These are phyloP conservation scores for Monilinia polystroma DNA, from an alignment of 2,329 filamentous ascomycete genomes.

Conservation along the genomic window DNA sequence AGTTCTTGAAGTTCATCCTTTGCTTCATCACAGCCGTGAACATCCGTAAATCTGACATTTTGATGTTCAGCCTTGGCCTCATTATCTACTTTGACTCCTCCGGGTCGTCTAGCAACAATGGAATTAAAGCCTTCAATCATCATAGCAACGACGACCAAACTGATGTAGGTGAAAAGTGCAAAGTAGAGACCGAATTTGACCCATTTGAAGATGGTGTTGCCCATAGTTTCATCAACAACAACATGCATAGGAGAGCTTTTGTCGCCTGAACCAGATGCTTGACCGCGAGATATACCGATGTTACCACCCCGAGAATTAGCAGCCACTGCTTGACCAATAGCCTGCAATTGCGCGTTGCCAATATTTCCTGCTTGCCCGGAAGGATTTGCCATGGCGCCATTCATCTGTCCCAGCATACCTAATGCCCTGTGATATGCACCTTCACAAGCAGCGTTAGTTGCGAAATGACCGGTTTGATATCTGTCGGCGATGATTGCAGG, in stretches of 20 bases:
- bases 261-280: constrained; percentile 58
- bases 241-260: constrained; percentile 91
- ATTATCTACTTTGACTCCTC: constrained; percentile 54
- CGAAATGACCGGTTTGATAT: constrained; percentile 83
- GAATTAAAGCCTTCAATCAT: constrained; percentile 77
- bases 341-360: constrained; percentile 65
- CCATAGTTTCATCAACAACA: constrained; percentile 86
- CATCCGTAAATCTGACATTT: constrained; percentile 85
- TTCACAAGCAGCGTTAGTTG: constrained; percentile 74
- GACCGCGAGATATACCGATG: constrained; percentile 51
- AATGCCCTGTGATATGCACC: constrained; percentile 77
- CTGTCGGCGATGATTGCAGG: constrained; percentile 88
- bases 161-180: constrained; percentile 73
- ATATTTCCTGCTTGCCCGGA: constrained; percentile 44
- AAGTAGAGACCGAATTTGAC: constrained; percentile 83
- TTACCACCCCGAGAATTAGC: constrained; percentile 68
- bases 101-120: constrained; percentile 59
- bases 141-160: constrained; percentile 75
- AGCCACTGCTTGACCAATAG: constrained; percentile 78
- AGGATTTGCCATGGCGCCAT: constrained; percentile 31
- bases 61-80: constrained; percentile 93
- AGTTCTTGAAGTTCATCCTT: constrained; percentile 98
- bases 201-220: constrained; percentile 83
- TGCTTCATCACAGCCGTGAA: constrained; percentile 96
- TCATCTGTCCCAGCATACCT: constrained; percentile 53